phyloP scores from a whole-genome alignment of 2,329 filamentous ascomycete genomes.

The Neonectria neomacrospora region DNA sequence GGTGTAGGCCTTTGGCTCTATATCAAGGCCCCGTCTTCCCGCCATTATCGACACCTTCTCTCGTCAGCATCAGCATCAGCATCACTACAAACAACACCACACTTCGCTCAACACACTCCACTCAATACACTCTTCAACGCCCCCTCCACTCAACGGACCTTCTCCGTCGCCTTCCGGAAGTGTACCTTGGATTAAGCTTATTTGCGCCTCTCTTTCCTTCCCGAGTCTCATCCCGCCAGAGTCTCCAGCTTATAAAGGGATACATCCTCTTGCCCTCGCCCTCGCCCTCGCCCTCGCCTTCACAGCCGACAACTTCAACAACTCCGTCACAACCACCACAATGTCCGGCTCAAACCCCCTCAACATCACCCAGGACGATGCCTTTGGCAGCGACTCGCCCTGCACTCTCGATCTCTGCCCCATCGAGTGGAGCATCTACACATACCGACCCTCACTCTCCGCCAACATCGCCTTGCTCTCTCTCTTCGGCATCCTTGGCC shows the following conservation, averaged over 20 bases:
- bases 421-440: slow-evolving; percentile 60
- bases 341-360: slow-evolving; percentile 37
- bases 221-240: neutral
- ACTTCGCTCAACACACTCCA: neutral
- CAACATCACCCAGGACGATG: slow-evolving; percentile 36
- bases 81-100: slow-evolving; percentile 9
- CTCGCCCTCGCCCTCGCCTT: neutral
- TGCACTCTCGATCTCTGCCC: slow-evolving; percentile 62
- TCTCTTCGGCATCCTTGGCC: slow-evolving; percentile 58
- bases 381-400: slow-evolving; percentile 58
- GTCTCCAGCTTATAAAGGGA: slow-evolving; percentile 2
- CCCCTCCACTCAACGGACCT: slow-evolving; percentile 4
- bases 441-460: slow-evolving; percentile 63
- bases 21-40: slow-evolving; percentile 22
- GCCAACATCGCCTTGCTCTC: slow-evolving; percentile 64
- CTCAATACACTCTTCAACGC: neutral
- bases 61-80: slow-evolving; percentile 11
- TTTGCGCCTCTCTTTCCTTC: neutral
- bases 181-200: slow-evolving; percentile 17
- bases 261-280: neutral
- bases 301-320: neutral
- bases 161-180: neutral
- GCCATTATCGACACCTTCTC: neutral
- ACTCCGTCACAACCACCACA: slow-evolving; percentile 16
- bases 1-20: slow-evolving; percentile 6